Conservation (phyloP, 2,329 filamentous ascomycete genomes). For the Furcasterigmium sp. region DNA sequence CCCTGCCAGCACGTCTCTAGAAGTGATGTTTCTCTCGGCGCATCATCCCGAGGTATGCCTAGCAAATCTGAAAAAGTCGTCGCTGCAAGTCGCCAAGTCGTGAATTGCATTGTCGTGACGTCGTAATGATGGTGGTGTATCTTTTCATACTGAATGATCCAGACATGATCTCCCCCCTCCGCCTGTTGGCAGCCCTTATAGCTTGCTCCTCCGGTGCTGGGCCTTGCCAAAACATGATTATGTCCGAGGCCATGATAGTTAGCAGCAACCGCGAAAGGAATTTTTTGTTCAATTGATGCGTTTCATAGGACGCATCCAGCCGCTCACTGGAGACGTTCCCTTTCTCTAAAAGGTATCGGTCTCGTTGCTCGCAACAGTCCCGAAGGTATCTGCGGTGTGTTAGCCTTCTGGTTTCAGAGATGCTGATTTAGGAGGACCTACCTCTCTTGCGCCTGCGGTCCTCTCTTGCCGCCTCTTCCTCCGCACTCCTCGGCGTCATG, state of each 20-base stretch:
- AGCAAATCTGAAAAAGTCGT: background rate
- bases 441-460: constrained; percentile 53
- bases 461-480: constrained; percentile 38
- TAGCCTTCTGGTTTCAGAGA: constrained; percentile 2
- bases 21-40: too few species aligned
- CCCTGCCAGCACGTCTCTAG: too few species aligned
- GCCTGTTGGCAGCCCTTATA: background rate
- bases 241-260: background rate
- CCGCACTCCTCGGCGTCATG: constrained; percentile 53
- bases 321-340: background rate
- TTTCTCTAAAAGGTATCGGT: constrained; percentile 45
- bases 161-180: background rate
- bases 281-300: background rate
- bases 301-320: background rate
- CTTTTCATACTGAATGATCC: background rate
- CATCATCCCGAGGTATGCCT: too few species aligned
- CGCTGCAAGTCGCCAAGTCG: constrained; percentile 5
- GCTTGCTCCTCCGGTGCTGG: background rate
- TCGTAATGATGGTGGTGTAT: constrained; percentile 1
- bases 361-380: constrained; percentile 44
- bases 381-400: constrained; percentile 43
- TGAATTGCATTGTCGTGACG: constrained; percentile 3
- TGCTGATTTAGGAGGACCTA: constrained; percentile 21
- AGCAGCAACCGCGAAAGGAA: background rate
- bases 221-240: too few species aligned